phyloP scores from a whole-genome alignment of 345 rosid species.

The Pistacia atlantica region DNA sequence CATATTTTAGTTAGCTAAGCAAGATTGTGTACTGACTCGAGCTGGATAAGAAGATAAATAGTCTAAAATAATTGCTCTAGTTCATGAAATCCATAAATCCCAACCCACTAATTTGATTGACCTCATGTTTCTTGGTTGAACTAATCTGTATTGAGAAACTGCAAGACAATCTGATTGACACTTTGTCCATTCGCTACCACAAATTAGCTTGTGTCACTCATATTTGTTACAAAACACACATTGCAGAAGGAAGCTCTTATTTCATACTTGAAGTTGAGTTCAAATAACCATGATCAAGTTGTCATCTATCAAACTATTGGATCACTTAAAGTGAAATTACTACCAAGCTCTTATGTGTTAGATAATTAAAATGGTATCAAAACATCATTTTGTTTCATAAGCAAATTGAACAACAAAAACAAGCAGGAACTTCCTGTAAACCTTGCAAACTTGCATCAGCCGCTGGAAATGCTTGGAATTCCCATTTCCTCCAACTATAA shows the following conservation, averaged over 20 bases:
- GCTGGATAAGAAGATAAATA: neutral
- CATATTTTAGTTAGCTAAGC: neutral
- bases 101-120: neutral
- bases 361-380: no score
- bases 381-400: neutral
- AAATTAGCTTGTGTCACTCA: neutral
- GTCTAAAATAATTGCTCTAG: neutral
- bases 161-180: neutral
- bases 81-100: neutral
- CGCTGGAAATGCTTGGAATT: constrained; percentile 54
- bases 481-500: constrained; percentile 87
- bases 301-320: no score
- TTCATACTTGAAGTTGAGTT: neutral
- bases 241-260: neutral
- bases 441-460: constrained; percentile 67
- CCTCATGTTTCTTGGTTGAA: neutral
- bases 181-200: neutral
- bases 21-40: neutral
- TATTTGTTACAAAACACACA: neutral
- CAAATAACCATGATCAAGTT: no score
- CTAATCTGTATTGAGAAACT: neutral
- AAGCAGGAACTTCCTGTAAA: constrained; percentile 25
- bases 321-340: no score
- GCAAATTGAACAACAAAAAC: neutral
- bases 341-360: no score